A percentile compares a stretch with the other conserved stretches of the same genome.
Evolutionary conservation across 495 filamentous ascomycete species (phyloP).

Genomic region (Neurospora intermedia): DNA sequence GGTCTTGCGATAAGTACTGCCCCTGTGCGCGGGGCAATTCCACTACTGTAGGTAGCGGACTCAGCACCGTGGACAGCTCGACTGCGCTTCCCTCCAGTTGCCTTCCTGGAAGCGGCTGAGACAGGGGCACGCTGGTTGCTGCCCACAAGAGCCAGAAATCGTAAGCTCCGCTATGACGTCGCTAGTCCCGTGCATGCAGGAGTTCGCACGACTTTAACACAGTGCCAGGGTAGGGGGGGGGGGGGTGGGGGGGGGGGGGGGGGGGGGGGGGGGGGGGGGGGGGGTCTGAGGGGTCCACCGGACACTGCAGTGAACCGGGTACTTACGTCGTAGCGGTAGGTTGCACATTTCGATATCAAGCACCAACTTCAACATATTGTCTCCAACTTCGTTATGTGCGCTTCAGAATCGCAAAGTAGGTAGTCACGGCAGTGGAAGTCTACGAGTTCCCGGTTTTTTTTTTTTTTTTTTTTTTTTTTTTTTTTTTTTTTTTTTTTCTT

Average conservation of each 20-base stretch:
- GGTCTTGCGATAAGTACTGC: not conserved
- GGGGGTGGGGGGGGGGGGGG: not conserved
- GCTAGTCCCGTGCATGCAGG: not conserved
- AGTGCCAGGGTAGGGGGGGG: not conserved
- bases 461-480: too few relatives aligned
- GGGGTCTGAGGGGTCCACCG: not conserved
- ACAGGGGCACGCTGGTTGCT: not conserved
- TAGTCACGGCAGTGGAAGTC: not conserved
- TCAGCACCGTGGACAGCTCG: not conserved
- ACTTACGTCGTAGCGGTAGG: not conserved
- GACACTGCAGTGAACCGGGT: not conserved
- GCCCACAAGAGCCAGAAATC: not conserved
- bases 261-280: too few relatives aligned
- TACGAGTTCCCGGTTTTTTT: not conserved
- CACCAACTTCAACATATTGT: not conserved
- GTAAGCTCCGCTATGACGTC: slow-evolving; percentile 4
- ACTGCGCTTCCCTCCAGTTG: not conserved
- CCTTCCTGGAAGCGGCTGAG: not conserved
- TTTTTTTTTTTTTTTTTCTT: too few relatives aligned
- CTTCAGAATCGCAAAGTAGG: not conserved
- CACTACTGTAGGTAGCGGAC: not conserved
- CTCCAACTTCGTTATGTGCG: not conserved
- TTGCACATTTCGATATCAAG: not conserved
- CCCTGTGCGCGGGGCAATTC: not conserved
- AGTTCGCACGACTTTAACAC: not conserved